Evolutionary conservation across 116 monocot genomes (phyloP).

Genomic region (Thalassia testudinum): DNA sequence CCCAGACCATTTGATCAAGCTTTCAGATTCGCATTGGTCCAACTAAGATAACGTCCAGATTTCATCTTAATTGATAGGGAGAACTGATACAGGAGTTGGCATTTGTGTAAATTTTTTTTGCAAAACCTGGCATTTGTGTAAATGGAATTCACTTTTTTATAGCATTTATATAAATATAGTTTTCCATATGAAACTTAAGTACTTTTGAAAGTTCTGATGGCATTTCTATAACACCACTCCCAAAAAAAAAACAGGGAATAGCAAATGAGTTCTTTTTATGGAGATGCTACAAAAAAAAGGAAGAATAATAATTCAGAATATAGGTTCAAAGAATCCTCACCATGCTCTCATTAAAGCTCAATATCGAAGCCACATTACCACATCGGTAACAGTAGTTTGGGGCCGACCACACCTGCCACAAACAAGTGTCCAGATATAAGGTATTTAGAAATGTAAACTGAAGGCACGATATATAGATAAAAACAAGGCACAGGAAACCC

Average conservation of each 20-base stretch:
- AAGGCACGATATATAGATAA: background rate
- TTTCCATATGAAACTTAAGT: background rate
- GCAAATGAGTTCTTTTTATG: background rate
- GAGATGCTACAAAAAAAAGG: background rate
- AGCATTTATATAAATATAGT: background rate
- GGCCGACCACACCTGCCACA: constrained; percentile 83
- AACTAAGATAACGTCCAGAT: background rate
- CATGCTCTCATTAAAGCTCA: constrained; percentile 96
- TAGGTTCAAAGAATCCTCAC: constrained; percentile 25
- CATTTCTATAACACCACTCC: background rate
- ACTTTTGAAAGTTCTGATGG: background rate
- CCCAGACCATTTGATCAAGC: background rate
- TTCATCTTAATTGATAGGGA: background rate
- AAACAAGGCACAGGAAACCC: background rate
- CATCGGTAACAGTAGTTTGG: constrained; percentile 97
- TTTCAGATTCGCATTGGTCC: background rate
- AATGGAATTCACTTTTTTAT: background rate
- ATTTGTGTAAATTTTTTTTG: background rate
- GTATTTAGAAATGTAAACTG: background rate
- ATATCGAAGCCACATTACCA: constrained; percentile 93
- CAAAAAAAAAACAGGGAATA: background rate
- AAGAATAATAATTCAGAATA: background rate
- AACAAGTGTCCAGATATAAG: background rate
- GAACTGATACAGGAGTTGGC: background rate
- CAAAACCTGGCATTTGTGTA: background rate